Evolutionary conservation across 163 green algal species (phyloP).

Genomic region (Coccomyxa subellipsoidea): DNA sequence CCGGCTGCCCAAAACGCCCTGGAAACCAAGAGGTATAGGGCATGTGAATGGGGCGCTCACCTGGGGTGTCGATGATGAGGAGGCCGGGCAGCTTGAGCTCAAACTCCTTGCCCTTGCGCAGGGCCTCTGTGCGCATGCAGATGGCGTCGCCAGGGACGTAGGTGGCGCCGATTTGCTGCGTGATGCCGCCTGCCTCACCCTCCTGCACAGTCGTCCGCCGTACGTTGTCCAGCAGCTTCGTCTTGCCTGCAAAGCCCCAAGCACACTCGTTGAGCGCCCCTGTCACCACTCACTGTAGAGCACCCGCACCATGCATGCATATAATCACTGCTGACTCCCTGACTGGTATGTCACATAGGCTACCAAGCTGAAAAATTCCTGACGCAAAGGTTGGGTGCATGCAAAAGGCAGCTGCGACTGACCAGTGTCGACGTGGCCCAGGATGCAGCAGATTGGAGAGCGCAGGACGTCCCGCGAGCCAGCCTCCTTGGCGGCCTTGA

Average conservation of each 20-base stretch:
- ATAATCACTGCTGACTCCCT: too few relatives aligned
- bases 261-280: too few relatives aligned
- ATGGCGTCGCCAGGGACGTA: slow-evolving; percentile 91
- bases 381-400: too few relatives aligned
- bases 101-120: slow-evolving; percentile 64
- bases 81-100: slow-evolving; percentile 88
- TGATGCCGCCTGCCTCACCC: slow-evolving; percentile 98
- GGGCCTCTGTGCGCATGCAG: slow-evolving; percentile 59
- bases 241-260: slow-evolving; percentile 75
- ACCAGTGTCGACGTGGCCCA: slow-evolving; percentile 98
- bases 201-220: slow-evolving; percentile 97
- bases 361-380: too few relatives aligned
- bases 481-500: slow-evolving; percentile 52
- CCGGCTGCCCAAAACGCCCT: too few relatives aligned
- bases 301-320: too few relatives aligned
- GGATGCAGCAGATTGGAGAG: slow-evolving; percentile 99
- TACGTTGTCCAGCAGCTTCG: slow-evolving; percentile 99
- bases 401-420: not conserved
- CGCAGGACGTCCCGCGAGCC: slow-evolving; percentile 72
- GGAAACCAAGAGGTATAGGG: not conserved
- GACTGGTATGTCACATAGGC: too few relatives aligned
- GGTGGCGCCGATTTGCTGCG: slow-evolving; percentile 98
- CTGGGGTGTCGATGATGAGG: slow-evolving; percentile 98
- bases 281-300: too few relatives aligned
- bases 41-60: not conserved